These are phyloP conservation scores for Lineolata rhizophorae DNA, from an alignment of 495 filamentous ascomycete species.

Conservation along the genomic window DNA sequence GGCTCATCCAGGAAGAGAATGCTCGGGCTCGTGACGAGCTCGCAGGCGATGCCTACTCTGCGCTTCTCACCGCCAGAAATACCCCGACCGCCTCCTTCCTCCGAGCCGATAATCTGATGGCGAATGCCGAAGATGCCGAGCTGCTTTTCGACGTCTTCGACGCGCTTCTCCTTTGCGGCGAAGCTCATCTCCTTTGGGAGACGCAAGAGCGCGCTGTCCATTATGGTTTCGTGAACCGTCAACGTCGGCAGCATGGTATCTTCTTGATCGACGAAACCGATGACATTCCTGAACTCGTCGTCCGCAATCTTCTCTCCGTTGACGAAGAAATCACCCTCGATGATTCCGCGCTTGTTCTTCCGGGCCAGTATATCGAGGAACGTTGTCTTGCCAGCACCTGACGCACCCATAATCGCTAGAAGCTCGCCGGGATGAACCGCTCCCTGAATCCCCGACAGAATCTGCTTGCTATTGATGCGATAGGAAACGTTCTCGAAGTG, in stretches of 20 bases:
- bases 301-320: conserved; percentile 83
- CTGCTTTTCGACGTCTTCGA: conserved; percentile 83
- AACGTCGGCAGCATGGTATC: conserved; percentile 94
- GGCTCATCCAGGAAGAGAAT: conserved; percentile 96
- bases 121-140: conserved; percentile 82
- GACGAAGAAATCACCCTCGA: conserved; percentile 69
- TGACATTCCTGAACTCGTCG: conserved; percentile 67
- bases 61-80: conserved; percentile 96
- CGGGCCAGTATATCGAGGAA: conserved; percentile 92
- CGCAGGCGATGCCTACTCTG: conserved; percentile 89
- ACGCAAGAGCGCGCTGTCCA: conserved; percentile 78
- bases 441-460: conserved; percentile 60
- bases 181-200: conserved; percentile 78
- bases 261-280: conserved; percentile 95
- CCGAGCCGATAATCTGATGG: conserved; percentile 90
- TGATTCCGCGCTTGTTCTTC: conserved; percentile 83
- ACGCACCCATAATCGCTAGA: conserved; percentile 95
- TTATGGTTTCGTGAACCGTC: conserved; percentile 94
- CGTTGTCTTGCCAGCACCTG: conserved; percentile 90
- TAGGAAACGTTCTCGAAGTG: conserved; percentile 83
- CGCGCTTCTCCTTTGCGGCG: conserved; percentile 66
- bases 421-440: conserved; percentile 76
- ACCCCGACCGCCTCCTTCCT: conserved; percentile 82
- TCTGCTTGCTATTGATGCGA: conserved; percentile 64
- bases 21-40: conserved; percentile 90